A percentile compares a stretch with the other conserved stretches of the same genome.
phyloP scores from a whole-genome alignment of 495 filamentous ascomycete species.

The Bacidia gigantensis region DNA sequence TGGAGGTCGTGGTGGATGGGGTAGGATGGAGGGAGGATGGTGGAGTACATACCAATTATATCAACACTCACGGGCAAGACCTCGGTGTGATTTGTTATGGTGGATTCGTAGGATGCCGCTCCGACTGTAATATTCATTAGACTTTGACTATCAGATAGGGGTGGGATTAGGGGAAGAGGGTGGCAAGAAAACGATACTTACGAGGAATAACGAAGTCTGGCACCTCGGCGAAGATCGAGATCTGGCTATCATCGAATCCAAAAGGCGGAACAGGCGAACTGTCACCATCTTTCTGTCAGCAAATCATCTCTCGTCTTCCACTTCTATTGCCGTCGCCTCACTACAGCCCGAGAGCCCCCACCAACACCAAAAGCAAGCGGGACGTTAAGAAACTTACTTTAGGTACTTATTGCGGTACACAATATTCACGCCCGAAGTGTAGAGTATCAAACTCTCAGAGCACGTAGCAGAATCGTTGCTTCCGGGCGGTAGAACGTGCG shows the following conservation, averaged over 20 bases:
- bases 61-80: conserved; percentile 44
- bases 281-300: background rate
- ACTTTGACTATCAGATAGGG: background rate
- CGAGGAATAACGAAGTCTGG: conserved; percentile 45
- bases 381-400: background rate
- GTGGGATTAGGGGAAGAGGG: background rate
- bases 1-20: no score
- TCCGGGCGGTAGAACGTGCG: conserved; percentile 24
- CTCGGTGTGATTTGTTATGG: conserved; percentile 39
- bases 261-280: background rate
- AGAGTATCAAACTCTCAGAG: conserved; percentile 29
- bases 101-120: conserved; percentile 36
- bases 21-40: no score
- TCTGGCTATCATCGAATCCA: conserved; percentile 7
- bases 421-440: conserved; percentile 19
- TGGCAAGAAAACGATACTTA: conserved; percentile 2
- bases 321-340: background rate
- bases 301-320: background rate
- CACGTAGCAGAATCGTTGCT: conserved; percentile 23
- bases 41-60: conserved; percentile 25
- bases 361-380: no score
- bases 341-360: background rate
- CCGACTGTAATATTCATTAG: conserved; percentile 26
- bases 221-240: conserved; percentile 33
- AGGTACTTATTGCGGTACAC: conserved; percentile 25